A percentile compares a stretch with the other conserved stretches of the same genome.
phyloP scores from a whole-genome alignment of 1,139 yeast genomes.

The Saccharomyces uvarum region DNA sequence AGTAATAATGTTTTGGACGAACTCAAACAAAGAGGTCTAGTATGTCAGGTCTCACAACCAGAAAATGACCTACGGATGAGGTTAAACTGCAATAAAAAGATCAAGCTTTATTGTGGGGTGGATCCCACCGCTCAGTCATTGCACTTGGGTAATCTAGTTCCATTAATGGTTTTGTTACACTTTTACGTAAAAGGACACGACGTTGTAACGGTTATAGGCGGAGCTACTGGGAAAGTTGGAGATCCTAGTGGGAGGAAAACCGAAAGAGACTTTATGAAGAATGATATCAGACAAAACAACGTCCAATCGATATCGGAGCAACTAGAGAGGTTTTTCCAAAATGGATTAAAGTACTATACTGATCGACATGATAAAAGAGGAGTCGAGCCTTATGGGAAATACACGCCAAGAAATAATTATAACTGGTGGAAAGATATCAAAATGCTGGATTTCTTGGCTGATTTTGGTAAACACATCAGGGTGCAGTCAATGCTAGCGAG shows the following conservation, averaged over 20 bases:
- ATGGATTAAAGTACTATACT: constrained; percentile 56
- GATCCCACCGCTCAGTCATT: constrained; percentile 90
- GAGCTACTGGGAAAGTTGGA: constrained; percentile 96
- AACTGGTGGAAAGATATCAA: constrained; percentile 80
- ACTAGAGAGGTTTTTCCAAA: constrained; percentile 49
- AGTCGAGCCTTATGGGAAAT: constrained; percentile 35
- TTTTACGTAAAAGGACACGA: constrained; percentile 79
- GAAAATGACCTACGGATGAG: constrained; percentile 17
- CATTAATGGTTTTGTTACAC: constrained; percentile 76
- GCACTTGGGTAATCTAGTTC: constrained; percentile 85
- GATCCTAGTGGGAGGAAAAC: constrained; percentile 90
- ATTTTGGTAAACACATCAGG: constrained; percentile 72
- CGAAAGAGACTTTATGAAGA: constrained; percentile 57
- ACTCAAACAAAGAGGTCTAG: constrained; percentile 31
- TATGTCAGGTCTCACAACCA: constrained; percentile 32
- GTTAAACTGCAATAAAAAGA: constrained; percentile 28
- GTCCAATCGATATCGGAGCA: constrained; percentile 55
- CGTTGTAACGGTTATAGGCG: constrained; percentile 80
- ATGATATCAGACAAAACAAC: constrained; percentile 48
- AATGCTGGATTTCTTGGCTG: constrained; percentile 69
- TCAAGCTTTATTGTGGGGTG: constrained; percentile 84
- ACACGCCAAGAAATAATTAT: constrained; percentile 52
- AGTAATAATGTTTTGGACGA: constrained; percentile 8
- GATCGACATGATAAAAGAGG: constrained; percentile 38
- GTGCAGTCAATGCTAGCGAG: constrained; percentile 83